These are phyloP conservation scores for Coemansia sp. DNA, from an alignment of 192 early-diverging fungal genomes.

Conservation along the genomic window DNA sequence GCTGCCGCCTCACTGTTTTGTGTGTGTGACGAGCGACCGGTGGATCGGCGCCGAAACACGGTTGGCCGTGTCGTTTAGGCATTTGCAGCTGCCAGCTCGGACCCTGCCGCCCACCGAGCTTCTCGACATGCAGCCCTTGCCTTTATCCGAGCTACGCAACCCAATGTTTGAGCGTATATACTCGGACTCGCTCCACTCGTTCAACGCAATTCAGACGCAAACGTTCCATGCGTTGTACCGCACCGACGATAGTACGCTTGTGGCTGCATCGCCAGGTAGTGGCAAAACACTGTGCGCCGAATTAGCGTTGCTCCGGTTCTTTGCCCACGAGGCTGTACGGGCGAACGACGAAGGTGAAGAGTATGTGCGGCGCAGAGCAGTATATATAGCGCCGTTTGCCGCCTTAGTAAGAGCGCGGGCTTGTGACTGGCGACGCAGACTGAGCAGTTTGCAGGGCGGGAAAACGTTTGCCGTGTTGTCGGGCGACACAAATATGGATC, in stretches of 20 bases:
- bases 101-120: slow-evolving; percentile 93
- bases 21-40: slow-evolving; percentile 86
- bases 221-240: slow-evolving; percentile 87
- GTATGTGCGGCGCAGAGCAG: slow-evolving; percentile 59
- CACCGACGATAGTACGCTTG: slow-evolving; percentile 83
- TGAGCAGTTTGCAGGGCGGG: slow-evolving; percentile 77
- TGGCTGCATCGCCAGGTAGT: slow-evolving; percentile 89
- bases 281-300: slow-evolving; percentile 96
- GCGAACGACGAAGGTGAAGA: slow-evolving; percentile 28
- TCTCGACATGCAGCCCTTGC: slow-evolving; percentile 88
- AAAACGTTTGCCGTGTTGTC: slow-evolving; percentile 86
- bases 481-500: slow-evolving; percentile 85
- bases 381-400: slow-evolving; percentile 91
- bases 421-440: slow-evolving; percentile 78
- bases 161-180: slow-evolving; percentile 71
- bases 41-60: slow-evolving; percentile 94
- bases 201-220: slow-evolving; percentile 97
- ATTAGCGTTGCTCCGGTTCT: slow-evolving; percentile 89
- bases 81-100: slow-evolving; percentile 88
- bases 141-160: slow-evolving; percentile 70
- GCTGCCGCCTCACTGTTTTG: slow-evolving; percentile 95
- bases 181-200: slow-evolving; percentile 43
- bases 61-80: slow-evolving; percentile 88
- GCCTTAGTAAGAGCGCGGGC: slow-evolving; percentile 74
- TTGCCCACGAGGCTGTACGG: slow-evolving; percentile 51